These are phyloP conservation scores for Hyparrhenia diplandra DNA, from an alignment of 176 grass and related monocot species.

Conservation along the genomic window DNA sequence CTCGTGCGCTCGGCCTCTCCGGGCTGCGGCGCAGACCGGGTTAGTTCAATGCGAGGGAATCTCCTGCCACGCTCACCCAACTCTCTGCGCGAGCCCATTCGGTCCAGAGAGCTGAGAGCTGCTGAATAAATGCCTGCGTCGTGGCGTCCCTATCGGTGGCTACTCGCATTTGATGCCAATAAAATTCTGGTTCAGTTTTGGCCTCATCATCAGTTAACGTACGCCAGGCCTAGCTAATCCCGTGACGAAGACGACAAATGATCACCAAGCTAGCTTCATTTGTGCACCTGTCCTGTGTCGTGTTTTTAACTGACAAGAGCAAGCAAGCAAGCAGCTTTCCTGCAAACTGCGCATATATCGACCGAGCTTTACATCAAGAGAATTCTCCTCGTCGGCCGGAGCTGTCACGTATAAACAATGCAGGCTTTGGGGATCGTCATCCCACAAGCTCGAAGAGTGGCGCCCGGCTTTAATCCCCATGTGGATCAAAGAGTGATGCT, in stretches of 20 bases:
- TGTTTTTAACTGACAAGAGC: too few species aligned
- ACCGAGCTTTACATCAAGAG: too few species aligned
- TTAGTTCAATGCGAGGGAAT: slow-evolving; percentile 26
- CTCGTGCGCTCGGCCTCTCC: not conserved
- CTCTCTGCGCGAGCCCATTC: not conserved
- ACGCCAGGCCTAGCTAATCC: too few species aligned
- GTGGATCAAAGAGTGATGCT: not conserved
- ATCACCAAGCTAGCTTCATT: too few species aligned
- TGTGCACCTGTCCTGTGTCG: too few species aligned
- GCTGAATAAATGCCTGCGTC: not conserved
- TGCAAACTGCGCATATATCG: too few species aligned
- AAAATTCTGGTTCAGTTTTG: not conserved
- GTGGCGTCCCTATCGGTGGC: not conserved
- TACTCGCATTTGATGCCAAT: not conserved
- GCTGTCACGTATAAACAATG: too few species aligned
- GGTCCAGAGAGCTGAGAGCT: not conserved
- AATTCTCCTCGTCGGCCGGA: too few species aligned
- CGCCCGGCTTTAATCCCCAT: not conserved
- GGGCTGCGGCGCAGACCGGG: not conserved
- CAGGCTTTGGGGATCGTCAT: too few species aligned
- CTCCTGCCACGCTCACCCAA: slow-evolving; percentile 27
- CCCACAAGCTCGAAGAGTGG: too few species aligned
- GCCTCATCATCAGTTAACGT: not conserved
- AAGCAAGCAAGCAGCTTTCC: too few species aligned
- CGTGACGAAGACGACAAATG: too few species aligned